phyloP scores from a whole-genome alignment of 768 basidiomycete genomes.

The Cyclocybe aegerita region DNA sequence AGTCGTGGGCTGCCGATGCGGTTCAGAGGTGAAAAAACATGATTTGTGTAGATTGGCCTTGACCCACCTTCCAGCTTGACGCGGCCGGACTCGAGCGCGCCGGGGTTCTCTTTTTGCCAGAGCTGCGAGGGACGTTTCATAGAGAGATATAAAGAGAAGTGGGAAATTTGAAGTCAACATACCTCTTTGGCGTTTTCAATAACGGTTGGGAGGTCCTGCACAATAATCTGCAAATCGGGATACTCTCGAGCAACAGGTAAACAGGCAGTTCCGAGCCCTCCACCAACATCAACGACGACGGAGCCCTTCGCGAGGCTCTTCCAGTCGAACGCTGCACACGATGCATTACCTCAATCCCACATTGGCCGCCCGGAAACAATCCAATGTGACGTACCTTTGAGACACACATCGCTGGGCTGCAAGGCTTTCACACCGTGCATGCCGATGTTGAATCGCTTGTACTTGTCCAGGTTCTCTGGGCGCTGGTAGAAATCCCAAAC shows the following conservation, averaged over 20 bases:
- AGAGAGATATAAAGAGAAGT: not conserved
- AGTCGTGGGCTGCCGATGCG: slow-evolving; percentile 25
- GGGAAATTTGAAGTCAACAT: slow-evolving; percentile 32
- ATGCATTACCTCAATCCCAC: too few species aligned
- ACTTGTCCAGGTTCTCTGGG: slow-evolving; percentile 17
- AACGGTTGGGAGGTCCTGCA: slow-evolving; percentile 61
- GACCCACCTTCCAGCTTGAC: slow-evolving; percentile 25
- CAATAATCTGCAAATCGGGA: slow-evolving; percentile 47
- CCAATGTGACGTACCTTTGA: slow-evolving; percentile 6
- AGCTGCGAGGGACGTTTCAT: slow-evolving; percentile 4
- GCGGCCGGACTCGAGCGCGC: slow-evolving; percentile 23
- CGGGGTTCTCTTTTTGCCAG: slow-evolving; percentile 21
- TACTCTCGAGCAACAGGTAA: slow-evolving; percentile 32
- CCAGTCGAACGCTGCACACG: slow-evolving; percentile 56
- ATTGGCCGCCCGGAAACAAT: too few species aligned
- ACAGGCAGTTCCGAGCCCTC: slow-evolving; percentile 56
- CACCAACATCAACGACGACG: slow-evolving; percentile 66
- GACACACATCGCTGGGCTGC: slow-evolving; percentile 19
- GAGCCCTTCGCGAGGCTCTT: slow-evolving; percentile 45
- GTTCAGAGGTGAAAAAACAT: not conserved
- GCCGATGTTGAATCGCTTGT: slow-evolving; percentile 27
- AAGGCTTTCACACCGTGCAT: slow-evolving; percentile 28
- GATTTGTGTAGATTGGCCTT: too few species aligned
- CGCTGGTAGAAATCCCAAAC: slow-evolving; percentile 25
- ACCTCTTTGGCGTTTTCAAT: slow-evolving; percentile 21